These are phyloP conservation scores for Ophiosphaerella narmari DNA, from an alignment of 2,329 filamentous ascomycete species.

Conservation along the genomic window DNA sequence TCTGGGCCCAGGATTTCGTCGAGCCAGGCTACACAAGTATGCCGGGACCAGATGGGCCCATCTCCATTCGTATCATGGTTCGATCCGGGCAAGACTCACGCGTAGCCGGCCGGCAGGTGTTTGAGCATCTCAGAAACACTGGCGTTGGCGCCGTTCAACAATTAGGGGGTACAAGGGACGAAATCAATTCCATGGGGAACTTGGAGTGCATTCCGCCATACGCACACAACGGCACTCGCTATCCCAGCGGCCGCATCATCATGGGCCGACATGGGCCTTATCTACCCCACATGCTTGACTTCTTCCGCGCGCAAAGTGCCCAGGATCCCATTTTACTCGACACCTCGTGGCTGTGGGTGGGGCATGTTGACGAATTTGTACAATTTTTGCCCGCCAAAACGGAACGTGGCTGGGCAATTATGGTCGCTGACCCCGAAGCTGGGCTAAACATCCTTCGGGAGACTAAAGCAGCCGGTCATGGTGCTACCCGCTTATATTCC, in stretches of 20 bases:
- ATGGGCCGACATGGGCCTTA: slow-evolving; percentile 14
- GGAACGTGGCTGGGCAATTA: slow-evolving; percentile 1
- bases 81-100: slow-evolving; percentile 28
- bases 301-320: slow-evolving; percentile 42
- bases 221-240: slow-evolving; percentile 10
- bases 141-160: slow-evolving; percentile 42
- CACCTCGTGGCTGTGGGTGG: slow-evolving; percentile 36
- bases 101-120: slow-evolving; percentile 37
- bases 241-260: slow-evolving; percentile 28
- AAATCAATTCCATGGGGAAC: slow-evolving; percentile 40
- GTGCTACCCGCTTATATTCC: neutral
- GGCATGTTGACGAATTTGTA: slow-evolving; percentile 45
- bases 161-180: slow-evolving; percentile 9
- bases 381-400: slow-evolving; percentile 34
- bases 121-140: slow-evolving; percentile 36
- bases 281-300: slow-evolving; percentile 27
- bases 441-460: neutral
- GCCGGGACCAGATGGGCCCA: slow-evolving; percentile 42
- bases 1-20: slow-evolving; percentile 50
- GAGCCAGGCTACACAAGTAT: slow-evolving; percentile 49
- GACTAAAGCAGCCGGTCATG: neutral
- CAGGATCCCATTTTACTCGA: slow-evolving; percentile 46
- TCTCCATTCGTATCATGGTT: slow-evolving; percentile 43
- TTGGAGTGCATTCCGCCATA: slow-evolving; percentile 49
- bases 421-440: slow-evolving; percentile 1